Conservation (phyloP, 495 filamentous ascomycete genomes). For the Recurvomyces mirabilis region DNA sequence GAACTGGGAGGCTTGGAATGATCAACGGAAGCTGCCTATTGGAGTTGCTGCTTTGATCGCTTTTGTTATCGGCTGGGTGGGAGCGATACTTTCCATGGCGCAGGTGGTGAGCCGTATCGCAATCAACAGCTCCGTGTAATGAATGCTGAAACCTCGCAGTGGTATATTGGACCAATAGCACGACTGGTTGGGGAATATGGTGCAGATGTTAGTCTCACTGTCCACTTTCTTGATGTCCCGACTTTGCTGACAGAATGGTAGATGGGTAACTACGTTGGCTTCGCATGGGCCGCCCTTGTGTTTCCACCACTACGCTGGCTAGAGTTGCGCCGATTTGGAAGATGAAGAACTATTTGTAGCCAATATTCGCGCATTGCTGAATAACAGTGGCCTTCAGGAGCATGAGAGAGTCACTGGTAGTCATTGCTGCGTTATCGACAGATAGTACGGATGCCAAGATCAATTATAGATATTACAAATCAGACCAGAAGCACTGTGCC, state of each 20-base stretch:
- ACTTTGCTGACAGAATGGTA: slow-evolving; percentile 14
- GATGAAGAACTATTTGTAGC: too few species aligned
- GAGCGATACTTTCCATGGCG: slow-evolving; percentile 32
- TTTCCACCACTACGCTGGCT: slow-evolving; percentile 30
- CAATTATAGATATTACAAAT: too few species aligned
- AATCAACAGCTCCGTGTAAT: not conserved
- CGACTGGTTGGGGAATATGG: slow-evolving; percentile 41
- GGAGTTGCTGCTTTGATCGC: slow-evolving; percentile 32
- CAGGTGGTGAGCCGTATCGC: slow-evolving; percentile 25
- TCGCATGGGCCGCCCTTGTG: slow-evolving; percentile 32
- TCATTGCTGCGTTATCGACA: too few species aligned
- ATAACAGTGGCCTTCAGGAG: too few species aligned
- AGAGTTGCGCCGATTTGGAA: too few species aligned
- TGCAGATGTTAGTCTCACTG: slow-evolving; percentile 39
- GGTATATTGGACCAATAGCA: slow-evolving; percentile 34
- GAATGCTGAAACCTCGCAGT: not conserved
- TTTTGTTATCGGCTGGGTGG: slow-evolving; percentile 33
- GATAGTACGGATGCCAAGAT: too few species aligned
- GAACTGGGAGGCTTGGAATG: slow-evolving; percentile 32
- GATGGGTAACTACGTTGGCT: slow-evolving; percentile 37
- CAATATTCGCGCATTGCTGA: too few species aligned
- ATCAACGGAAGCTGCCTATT: slow-evolving; percentile 25
- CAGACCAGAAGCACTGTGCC: too few species aligned
- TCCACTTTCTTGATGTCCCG: not conserved
- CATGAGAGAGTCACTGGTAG: too few species aligned